A percentile compares a stretch with the other conserved stretches of the same genome.
Conservation (phyloP, 768 basidiomycete species). For the Leccinellum rugosiceps region DNA sequence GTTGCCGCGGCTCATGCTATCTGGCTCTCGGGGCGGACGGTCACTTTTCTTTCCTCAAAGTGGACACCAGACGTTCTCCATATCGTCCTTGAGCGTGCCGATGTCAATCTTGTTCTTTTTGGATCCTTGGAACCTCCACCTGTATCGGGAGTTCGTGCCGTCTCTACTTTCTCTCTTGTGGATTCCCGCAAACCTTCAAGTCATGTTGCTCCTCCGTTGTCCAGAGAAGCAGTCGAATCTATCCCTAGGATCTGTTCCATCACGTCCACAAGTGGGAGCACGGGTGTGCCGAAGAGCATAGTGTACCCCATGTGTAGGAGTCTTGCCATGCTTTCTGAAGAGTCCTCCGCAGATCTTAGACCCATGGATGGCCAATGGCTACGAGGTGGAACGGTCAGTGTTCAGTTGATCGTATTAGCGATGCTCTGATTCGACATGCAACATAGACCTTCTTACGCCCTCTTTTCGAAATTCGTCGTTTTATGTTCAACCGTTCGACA, state of each 20-base stretch:
- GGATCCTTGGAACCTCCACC: conserved; percentile 13
- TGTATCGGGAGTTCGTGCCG: conserved; percentile 3
- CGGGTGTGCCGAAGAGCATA: conserved; percentile 17
- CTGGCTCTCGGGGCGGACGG: conserved; percentile 29
- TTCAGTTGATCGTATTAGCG: neutral
- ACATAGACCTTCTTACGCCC: conserved; percentile 14
- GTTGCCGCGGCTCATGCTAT: conserved; percentile 28
- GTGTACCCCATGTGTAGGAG: conserved; percentile 16
- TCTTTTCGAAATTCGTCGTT: conserved; percentile 17
- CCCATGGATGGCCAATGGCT: conserved; percentile 17
- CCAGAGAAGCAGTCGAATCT: conserved; percentile 14
- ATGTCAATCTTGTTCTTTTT: conserved; percentile 22
- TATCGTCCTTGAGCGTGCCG: conserved; percentile 19
- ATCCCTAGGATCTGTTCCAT: conserved; percentile 12
- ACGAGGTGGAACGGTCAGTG: conserved; percentile 10
- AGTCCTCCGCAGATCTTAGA: conserved; percentile 7
- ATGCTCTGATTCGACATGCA: neutral
- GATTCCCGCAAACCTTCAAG: conserved; percentile 7
- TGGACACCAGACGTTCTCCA: conserved; percentile 26
- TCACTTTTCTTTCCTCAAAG: conserved; percentile 24
- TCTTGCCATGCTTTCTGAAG: conserved; percentile 12
- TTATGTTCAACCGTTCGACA: conserved; percentile 17
- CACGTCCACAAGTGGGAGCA: conserved; percentile 25
- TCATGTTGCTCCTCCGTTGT: conserved; percentile 11
- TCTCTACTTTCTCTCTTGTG: conserved; percentile 22